Conservation (phyloP, 257 asterid species). For the Salvia hispanica region DNA sequence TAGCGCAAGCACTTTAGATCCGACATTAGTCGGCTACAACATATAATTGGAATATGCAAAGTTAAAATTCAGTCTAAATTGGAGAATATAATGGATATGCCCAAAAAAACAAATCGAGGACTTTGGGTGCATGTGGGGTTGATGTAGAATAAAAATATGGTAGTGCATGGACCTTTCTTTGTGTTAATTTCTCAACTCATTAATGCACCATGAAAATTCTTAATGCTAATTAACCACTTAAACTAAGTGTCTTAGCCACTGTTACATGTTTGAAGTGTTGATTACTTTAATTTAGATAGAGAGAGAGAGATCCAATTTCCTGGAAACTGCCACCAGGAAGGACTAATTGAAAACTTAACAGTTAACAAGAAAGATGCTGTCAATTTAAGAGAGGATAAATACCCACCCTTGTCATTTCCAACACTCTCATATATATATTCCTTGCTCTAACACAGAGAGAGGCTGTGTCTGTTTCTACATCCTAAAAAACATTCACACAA, state of each 20-base stretch:
- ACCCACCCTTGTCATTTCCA: conserved; percentile 38
- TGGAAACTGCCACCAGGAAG: conserved; percentile 36
- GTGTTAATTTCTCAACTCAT: conserved; percentile 33
- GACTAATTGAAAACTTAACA: conserved; percentile 11
- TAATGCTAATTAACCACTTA: conserved; percentile 13
- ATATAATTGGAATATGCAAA: background rate
- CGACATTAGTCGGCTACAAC: background rate
- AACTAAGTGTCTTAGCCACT: conserved; percentile 2
- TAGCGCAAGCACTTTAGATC: background rate
- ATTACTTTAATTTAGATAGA: conserved; percentile 27
- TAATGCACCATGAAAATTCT: conserved; percentile 29
- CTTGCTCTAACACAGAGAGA: conserved; percentile 14
- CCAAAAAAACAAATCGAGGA: background rate
- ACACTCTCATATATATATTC: conserved; percentile 16
- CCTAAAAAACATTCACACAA: background rate
- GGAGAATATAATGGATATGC: background rate
- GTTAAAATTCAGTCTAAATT: background rate
- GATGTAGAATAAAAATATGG: conserved; percentile 14
- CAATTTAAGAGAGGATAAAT: conserved; percentile 44
- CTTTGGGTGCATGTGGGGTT: conserved; percentile 20
- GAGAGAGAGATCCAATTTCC: conserved; percentile 44
- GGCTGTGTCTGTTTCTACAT: background rate
- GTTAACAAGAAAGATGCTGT: conserved; percentile 36
- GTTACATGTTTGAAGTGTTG: background rate
- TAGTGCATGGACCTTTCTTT: conserved; percentile 30